These are phyloP conservation scores for Suillus lakei DNA, from an alignment of 768 basidiomycete genomes.

Conservation along the genomic window DNA sequence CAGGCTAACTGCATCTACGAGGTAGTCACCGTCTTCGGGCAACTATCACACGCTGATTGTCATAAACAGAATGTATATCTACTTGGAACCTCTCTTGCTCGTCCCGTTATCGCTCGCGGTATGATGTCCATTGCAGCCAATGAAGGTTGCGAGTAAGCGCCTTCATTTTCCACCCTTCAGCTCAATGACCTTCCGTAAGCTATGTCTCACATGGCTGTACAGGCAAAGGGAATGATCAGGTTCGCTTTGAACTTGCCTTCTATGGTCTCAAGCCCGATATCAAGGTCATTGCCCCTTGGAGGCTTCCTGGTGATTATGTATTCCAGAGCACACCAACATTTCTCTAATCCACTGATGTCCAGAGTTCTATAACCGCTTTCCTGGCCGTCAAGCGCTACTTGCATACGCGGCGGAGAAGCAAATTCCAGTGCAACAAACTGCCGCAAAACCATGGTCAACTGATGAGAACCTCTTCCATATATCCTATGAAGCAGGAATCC, in stretches of 20 bases:
- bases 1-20: constrained; percentile 99
- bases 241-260: constrained; percentile 98
- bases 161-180: neutral
- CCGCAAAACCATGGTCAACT: constrained; percentile 98
- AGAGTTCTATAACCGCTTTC: constrained; percentile 59
- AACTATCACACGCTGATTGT: neutral
- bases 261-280: constrained; percentile 97
- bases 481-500: constrained; percentile 98
- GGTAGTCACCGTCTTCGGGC: constrained; percentile 43
- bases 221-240: constrained; percentile 99
- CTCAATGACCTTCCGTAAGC: constrained; percentile 42
- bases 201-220: constrained; percentile 99
- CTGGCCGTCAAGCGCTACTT: constrained; percentile 74
- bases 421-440: constrained; percentile 83
- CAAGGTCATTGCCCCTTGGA: constrained; percentile 99
- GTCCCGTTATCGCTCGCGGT: constrained; percentile 97
- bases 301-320: constrained; percentile 72
- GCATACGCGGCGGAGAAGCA: constrained; percentile 84
- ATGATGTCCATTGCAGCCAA: constrained; percentile 93
- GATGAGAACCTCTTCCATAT: constrained; percentile 99
- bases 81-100: constrained; percentile 95
- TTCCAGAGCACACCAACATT: neutral
- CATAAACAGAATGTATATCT: constrained; percentile 86
- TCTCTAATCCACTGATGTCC: constrained; percentile 1
- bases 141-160: constrained; percentile 92